These are phyloP conservation scores for Ganoderma meredithae DNA, from an alignment of 1,284 basidiomycete species.

Conservation along the genomic window DNA sequence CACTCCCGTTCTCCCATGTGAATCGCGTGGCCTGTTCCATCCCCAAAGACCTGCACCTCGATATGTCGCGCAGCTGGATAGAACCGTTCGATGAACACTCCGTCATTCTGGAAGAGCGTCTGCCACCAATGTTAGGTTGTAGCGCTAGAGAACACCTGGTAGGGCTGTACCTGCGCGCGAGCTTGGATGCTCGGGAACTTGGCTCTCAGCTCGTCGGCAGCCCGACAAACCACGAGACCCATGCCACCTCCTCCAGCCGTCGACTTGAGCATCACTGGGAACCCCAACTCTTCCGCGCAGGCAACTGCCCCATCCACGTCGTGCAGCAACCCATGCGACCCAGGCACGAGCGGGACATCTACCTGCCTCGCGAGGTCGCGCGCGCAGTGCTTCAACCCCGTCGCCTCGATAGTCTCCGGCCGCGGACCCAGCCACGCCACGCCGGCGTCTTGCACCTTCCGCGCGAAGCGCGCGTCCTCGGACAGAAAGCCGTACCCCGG, in stretches of 20 bases:
- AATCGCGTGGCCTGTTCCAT: slow-evolving; percentile 63
- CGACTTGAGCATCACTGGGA: slow-evolving; percentile 74
- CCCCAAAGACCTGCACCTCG: slow-evolving; percentile 77
- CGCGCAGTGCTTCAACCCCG: slow-evolving; percentile 74
- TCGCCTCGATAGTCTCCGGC: slow-evolving; percentile 56
- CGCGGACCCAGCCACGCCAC: slow-evolving; percentile 70
- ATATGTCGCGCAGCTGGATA: slow-evolving; percentile 65
- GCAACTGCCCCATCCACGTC: slow-evolving; percentile 53
- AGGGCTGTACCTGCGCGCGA: slow-evolving; percentile 54
- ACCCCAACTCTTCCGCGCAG: slow-evolving; percentile 56
- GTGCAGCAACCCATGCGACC: slow-evolving; percentile 56
- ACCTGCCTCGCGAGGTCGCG: slow-evolving; percentile 56
- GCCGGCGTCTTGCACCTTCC: slow-evolving; percentile 52
- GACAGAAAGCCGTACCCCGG: slow-evolving; percentile 77
- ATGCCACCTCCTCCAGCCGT: slow-evolving; percentile 79
- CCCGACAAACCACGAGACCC: slow-evolving; percentile 67
- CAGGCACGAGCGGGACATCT: slow-evolving; percentile 63
- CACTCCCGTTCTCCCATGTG: slow-evolving; percentile 80
- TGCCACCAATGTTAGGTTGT: slow-evolving; percentile 28
- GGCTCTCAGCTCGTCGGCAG: slow-evolving; percentile 48
- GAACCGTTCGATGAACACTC: slow-evolving; percentile 71
- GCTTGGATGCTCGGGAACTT: slow-evolving; percentile 49
- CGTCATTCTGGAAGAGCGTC: slow-evolving; percentile 60
- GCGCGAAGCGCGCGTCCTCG: slow-evolving; percentile 68
- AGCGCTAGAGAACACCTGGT: background rate